phyloP scores from a whole-genome alignment of 805 yeast genomes.

The Grigorovia humatica region DNA sequence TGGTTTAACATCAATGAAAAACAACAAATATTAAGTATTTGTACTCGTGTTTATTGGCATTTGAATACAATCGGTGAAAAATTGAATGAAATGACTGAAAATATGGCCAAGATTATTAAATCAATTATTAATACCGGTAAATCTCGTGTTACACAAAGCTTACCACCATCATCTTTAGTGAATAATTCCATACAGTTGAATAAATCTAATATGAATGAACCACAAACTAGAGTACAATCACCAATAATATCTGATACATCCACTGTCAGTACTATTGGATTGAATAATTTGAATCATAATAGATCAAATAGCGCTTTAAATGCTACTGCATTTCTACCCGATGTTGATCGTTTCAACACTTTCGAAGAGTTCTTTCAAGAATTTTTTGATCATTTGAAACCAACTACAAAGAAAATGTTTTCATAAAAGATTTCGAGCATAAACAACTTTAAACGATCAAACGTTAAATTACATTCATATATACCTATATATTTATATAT shows the following conservation, averaged over 20 bases:
- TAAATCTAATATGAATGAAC: not conserved
- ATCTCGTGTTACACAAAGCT: conserved; percentile 11
- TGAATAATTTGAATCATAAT: not conserved
- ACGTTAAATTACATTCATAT: too few relatives aligned
- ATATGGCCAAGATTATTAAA: conserved; percentile 46
- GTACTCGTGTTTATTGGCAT: conserved; percentile 49
- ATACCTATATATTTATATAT: too few relatives aligned
- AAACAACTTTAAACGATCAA: too few relatives aligned
- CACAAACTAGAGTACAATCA: not conserved
- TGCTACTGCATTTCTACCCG: conserved; percentile 27
- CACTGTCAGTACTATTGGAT: not conserved
- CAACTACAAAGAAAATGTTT: conserved; percentile 26
- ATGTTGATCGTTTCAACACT: conserved; percentile 38
- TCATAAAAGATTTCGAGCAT: conserved; percentile 2
- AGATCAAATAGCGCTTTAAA: not conserved
- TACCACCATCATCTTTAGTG: conserved; percentile 4
- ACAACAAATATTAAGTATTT: conserved; percentile 34
- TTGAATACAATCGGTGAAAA: conserved; percentile 46
- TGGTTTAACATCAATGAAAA: conserved; percentile 32
- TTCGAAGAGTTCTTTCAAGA: conserved; percentile 51
- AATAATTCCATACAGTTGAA: not conserved
- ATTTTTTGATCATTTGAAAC: conserved; percentile 30
- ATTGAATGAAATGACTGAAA: conserved; percentile 48
- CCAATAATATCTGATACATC: not conserved
- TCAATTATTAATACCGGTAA: conserved; percentile 39